These are phyloP conservation scores for Microcera coccophila DNA, from an alignment of 2,329 filamentous ascomycete genomes.

Conservation along the genomic window DNA sequence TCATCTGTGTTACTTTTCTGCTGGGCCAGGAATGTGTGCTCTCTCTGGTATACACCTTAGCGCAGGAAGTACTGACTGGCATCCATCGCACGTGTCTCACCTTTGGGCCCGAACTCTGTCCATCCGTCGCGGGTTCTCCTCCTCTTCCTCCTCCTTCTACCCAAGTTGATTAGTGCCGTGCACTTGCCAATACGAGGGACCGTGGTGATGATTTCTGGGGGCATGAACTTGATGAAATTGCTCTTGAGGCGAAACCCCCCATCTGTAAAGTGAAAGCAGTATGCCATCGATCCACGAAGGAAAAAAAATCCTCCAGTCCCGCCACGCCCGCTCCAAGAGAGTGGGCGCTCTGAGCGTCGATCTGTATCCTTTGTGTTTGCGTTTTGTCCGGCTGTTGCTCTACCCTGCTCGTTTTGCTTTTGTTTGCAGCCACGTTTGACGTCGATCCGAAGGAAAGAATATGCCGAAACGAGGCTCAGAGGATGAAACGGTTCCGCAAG, in stretches of 20 bases:
- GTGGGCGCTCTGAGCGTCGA: conserved; percentile 26
- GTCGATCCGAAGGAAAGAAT: conserved; percentile 8
- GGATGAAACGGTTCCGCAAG: background rate
- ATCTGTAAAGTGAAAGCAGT: no score
- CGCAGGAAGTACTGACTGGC: conserved; percentile 16
- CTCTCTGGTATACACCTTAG: conserved; percentile 17
- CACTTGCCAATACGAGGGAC: background rate
- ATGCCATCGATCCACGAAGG: background rate
- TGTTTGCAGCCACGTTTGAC: conserved; percentile 13
- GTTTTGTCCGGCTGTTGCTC: conserved; percentile 5
- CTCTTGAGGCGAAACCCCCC: no score
- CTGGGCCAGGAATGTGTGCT: conserved; percentile 18
- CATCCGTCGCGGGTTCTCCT: conserved; percentile 7
- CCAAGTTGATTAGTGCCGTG: background rate
- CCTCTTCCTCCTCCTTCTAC: background rate
- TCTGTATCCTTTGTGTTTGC: conserved; percentile 12
- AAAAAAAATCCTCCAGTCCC: conserved; percentile 10
- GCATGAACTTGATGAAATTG: background rate
- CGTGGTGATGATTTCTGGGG: background rate
- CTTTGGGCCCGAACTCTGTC: conserved; percentile 20
- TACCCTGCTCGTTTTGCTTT: conserved; percentile 5
- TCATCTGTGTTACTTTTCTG: conserved; percentile 13
- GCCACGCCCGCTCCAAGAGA: conserved; percentile 15
- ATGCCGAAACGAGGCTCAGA: background rate
- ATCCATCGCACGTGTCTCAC: conserved; percentile 1